Percentiles rank a stretch among this genome's conserved stretches.
These are phyloP conservation scores for Leccinum longicurvipes DNA, from an alignment of 768 basidiomycete genomes.

Conservation along the genomic window DNA sequence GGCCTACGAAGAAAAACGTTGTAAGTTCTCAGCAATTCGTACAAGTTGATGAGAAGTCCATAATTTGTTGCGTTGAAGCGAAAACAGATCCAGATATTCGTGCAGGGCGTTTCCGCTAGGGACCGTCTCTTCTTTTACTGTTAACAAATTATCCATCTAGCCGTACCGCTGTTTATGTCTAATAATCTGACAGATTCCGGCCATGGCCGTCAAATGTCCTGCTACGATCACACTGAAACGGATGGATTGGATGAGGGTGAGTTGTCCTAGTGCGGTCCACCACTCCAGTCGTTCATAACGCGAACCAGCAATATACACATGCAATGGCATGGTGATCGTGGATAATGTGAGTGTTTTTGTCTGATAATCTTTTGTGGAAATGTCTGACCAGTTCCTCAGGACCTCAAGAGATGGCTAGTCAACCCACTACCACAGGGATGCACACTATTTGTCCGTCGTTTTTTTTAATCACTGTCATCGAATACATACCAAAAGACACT, in stretches of 20 bases:
- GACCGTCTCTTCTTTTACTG: conserved; percentile 61
- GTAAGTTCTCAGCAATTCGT: conserved; percentile 28
- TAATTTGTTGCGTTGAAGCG: conserved; percentile 29
- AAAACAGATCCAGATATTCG: conserved; percentile 41
- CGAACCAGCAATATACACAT: conserved; percentile 10
- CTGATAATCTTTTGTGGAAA: conserved; percentile 37
- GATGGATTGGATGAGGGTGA: conserved; percentile 55
- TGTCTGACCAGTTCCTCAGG: conserved; percentile 8
- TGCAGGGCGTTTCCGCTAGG: conserved; percentile 40
- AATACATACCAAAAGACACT: not conserved
- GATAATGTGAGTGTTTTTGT: conserved; percentile 20
- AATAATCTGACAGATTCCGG: conserved; percentile 42
- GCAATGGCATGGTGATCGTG: conserved; percentile 13
- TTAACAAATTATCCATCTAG: conserved; percentile 20
- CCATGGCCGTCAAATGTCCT: conserved; percentile 45
- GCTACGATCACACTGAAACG: conserved; percentile 42
- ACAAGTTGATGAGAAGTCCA: not conserved
- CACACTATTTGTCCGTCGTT: conserved; percentile 25
- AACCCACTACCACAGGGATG: conserved; percentile 26
- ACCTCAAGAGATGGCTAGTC: conserved; percentile 22
- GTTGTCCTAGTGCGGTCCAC: not conserved
- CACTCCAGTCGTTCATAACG: not conserved
- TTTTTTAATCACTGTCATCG: not conserved
- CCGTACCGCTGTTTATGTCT: not conserved
- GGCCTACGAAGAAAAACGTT: conserved; percentile 45